Percentiles rank a stretch among this genome's conserved stretches.
These are phyloP conservation scores for Coniferiporia sulphurascens DNA, from an alignment of 1,284 basidiomycete species.

Conservation along the genomic window DNA sequence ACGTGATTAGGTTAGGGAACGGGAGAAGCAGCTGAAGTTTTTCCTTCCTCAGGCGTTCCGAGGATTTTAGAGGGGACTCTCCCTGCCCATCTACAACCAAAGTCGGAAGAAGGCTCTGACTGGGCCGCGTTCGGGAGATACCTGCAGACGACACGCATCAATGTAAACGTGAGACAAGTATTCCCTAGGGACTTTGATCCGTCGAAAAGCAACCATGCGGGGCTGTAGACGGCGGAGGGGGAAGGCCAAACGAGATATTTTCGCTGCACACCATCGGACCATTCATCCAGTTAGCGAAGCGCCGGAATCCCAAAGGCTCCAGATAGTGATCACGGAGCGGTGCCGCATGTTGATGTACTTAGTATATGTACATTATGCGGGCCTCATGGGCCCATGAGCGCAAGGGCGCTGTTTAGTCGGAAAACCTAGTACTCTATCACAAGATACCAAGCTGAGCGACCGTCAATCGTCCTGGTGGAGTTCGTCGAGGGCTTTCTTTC, in stretches of 20 bases:
- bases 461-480: slow-evolving; percentile 44
- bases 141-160: slow-evolving; percentile 67
- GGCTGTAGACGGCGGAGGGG: neutral
- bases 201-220: neutral
- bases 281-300: too few relatives aligned
- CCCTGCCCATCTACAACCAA: slow-evolving; percentile 52
- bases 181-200: slow-evolving; percentile 69
- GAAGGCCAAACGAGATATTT: neutral
- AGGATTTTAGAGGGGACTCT: slow-evolving; percentile 77
- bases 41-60: slow-evolving; percentile 61
- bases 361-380: neutral
- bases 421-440: neutral
- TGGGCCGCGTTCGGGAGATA: slow-evolving; percentile 63
- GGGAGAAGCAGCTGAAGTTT: neutral
- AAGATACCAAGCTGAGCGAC: neutral
- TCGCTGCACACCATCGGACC: neutral
- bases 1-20: neutral
- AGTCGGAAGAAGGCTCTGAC: slow-evolving; percentile 30
- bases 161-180: slow-evolving; percentile 87
- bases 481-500: slow-evolving; percentile 57
- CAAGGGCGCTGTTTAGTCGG: neutral
- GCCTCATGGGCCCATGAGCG: neutral
- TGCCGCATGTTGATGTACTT: neutral
- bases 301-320: too few relatives aligned
- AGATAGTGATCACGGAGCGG: slow-evolving; percentile 1